Percentiles rank a stretch among this genome's conserved stretches.
phyloP scores from a whole-genome alignment of 2,329 filamentous ascomycete genomes.

The Juglanconis oblonga region DNA sequence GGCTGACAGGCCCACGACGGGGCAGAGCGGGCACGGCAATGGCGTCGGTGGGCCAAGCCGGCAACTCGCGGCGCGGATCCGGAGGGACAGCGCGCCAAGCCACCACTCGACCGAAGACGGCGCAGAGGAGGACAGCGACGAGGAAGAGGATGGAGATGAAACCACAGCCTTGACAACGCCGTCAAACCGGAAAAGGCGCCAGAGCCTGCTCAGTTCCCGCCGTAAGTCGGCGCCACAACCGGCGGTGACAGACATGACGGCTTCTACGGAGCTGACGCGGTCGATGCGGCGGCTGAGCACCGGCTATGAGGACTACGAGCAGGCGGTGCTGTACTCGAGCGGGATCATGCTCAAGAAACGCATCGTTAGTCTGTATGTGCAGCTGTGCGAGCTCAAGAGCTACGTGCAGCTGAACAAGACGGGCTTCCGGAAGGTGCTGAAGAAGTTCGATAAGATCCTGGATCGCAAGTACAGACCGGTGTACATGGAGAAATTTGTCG shows the following conservation, averaged over 20 bases:
- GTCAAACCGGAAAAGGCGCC: conserved; percentile 42
- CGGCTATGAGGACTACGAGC: conserved; percentile 76
- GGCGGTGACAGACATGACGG: conserved; percentile 54
- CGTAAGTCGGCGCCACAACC: conserved; percentile 35
- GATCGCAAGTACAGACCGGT: conserved; percentile 74
- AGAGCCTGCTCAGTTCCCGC: conserved; percentile 35
- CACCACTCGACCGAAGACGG: conserved; percentile 54
- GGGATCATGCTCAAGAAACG: conserved; percentile 90
- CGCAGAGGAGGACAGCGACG: conserved; percentile 62
- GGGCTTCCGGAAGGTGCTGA: conserved; percentile 92
- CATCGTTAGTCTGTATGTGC: conserved; percentile 82
- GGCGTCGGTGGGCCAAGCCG: conserved; percentile 23
- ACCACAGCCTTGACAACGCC: conserved; percentile 54
- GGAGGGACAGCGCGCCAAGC: conserved; percentile 39
- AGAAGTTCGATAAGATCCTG: conserved; percentile 97
- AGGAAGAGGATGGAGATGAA: conserved; percentile 58
- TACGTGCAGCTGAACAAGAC: conserved; percentile 96
- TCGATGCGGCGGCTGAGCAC: conserved; percentile 62
- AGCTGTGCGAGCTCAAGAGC: conserved; percentile 91
- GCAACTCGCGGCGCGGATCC: conserved; percentile 21
- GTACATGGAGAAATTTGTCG: conserved; percentile 74
- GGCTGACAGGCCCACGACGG: conserved; percentile 20
- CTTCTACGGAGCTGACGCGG: conserved; percentile 58
- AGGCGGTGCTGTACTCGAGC: conserved; percentile 63
- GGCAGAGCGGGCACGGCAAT: conserved; percentile 19